A percentile compares a stretch with the other conserved stretches of the same genome.
These are phyloP conservation scores for Trichosporon inkin DNA, from an alignment of 1,284 basidiomycete species.

Conservation along the genomic window DNA sequence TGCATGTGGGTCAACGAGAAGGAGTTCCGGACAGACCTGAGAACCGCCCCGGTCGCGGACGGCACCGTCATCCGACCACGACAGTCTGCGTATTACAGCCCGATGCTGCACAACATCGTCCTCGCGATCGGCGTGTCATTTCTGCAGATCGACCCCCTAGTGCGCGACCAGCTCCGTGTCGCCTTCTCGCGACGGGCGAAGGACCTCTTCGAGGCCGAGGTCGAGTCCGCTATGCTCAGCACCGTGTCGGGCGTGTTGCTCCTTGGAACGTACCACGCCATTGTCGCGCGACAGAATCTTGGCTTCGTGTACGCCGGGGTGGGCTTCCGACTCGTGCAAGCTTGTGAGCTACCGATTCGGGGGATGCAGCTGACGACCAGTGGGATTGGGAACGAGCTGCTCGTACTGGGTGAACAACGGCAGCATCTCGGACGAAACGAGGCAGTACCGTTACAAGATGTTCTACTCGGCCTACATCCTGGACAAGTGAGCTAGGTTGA, in stretches of 20 bases:
- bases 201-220: conserved; percentile 33
- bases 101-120: conserved; percentile 68
- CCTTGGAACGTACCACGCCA: conserved; percentile 31
- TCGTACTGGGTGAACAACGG: conserved; percentile 31
- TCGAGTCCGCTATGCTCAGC: conserved; percentile 34
- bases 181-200: conserved; percentile 28
- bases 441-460: conserved; percentile 27
- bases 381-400: conserved; percentile 37
- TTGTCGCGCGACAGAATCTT: conserved; percentile 24
- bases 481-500: conserved; percentile 24
- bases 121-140: conserved; percentile 50
- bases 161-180: conserved; percentile 18
- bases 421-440: conserved; percentile 28
- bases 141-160: conserved; percentile 12
- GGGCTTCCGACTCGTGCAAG: conserved; percentile 24
- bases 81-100: conserved; percentile 26
- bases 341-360: conserved; percentile 13
- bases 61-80: conserved; percentile 19
- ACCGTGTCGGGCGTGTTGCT: conserved; percentile 37
- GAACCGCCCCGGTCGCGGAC: conserved; percentile 4
- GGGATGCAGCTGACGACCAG: conserved; percentile 17
- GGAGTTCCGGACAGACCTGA: conserved; percentile 23
- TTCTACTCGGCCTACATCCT: conserved; percentile 32
- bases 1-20: conserved; percentile 29
- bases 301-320: conserved; percentile 31